Conservation (phyloP, 179 eudicot genomes). For the Spinacia oleracea region DNA sequence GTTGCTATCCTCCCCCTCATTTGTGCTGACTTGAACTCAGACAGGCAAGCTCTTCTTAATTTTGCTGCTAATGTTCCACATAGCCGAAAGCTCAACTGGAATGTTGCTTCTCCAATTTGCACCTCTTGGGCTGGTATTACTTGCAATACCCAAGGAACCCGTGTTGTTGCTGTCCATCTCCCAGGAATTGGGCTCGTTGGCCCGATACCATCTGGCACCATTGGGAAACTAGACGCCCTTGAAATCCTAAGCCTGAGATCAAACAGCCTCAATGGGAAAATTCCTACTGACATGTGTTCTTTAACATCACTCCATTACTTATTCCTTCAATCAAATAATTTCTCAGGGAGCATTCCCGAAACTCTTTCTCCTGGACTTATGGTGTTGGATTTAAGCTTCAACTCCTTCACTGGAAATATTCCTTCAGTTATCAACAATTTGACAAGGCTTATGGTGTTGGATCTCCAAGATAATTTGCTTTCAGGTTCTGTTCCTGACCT, state of each 20-base stretch:
- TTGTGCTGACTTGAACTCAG: conserved; percentile 45
- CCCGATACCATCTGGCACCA: conserved; percentile 42
- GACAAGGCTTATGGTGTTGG: conserved; percentile 36
- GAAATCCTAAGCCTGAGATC: conserved; percentile 47
- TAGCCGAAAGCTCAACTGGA: conserved; percentile 45
- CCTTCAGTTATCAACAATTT: conserved; percentile 41
- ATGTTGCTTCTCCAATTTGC: conserved; percentile 35
- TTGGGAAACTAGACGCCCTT: conserved; percentile 52
- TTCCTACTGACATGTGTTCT: conserved; percentile 46
- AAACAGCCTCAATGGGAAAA: conserved; percentile 42
- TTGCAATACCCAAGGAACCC: conserved; percentile 40
- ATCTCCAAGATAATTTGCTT: conserved; percentile 42
- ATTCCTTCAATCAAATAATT: conserved; percentile 54
- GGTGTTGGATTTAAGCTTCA: conserved; percentile 46
- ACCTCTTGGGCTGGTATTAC: conserved; percentile 54
- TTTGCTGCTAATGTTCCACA: conserved; percentile 47
- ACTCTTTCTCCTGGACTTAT: conserved; percentile 34
- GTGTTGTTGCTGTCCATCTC: conserved; percentile 44
- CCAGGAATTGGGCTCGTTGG: conserved; percentile 59
- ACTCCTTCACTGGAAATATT: conserved; percentile 44
- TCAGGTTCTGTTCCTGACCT: conserved; percentile 43
- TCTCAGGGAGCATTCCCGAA: conserved; percentile 47
- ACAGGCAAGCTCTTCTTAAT: conserved; percentile 46
- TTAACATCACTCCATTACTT: conserved; percentile 47
- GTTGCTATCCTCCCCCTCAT: conserved; percentile 21